A percentile compares a stretch with the other conserved stretches of the same genome.
phyloP scores from a whole-genome alignment of 2,329 filamentous ascomycete genomes.

The Monosporascus sp. region DNA sequence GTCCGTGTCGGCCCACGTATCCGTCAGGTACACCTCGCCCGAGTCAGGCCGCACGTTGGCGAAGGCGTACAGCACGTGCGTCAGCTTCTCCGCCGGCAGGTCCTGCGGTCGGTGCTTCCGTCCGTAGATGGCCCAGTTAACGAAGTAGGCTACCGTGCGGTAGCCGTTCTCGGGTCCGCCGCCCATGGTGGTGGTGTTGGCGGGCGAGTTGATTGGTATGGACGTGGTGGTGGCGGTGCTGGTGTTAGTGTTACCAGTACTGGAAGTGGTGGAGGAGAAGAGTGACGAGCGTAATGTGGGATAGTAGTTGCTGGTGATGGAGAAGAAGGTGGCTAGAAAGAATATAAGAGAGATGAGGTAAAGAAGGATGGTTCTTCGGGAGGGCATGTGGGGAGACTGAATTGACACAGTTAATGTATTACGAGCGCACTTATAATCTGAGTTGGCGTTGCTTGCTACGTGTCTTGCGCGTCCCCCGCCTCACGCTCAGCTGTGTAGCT shows the following conservation, averaged over 20 bases:
- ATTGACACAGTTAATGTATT: no score
- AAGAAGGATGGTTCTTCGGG: constrained; percentile 4
- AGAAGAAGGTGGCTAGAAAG: constrained; percentile 14
- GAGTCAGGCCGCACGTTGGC: constrained; percentile 75
- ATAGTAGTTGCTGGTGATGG: constrained; percentile 10
- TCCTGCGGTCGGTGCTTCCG: constrained; percentile 82
- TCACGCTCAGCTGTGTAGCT: no score
- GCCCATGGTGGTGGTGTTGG: constrained; percentile 29
- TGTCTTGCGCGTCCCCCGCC: no score
- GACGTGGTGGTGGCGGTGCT: constrained; percentile 1
- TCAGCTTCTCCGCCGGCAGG: constrained; percentile 73
- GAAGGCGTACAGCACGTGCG: constrained; percentile 86
- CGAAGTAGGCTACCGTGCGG: constrained; percentile 66
- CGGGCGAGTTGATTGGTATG: constrained; percentile 1
- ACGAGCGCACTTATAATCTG: no score
- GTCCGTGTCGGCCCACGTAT: constrained; percentile 62
- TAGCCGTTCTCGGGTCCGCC: constrained; percentile 45
- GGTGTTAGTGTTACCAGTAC: not conserved
- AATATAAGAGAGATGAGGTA: constrained; percentile 14
- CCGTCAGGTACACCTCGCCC: constrained; percentile 71
- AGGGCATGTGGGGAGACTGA: constrained; percentile 2
- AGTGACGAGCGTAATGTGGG: not conserved
- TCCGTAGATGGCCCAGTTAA: constrained; percentile 83
- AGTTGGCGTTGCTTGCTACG: no score
- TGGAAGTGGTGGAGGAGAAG: not conserved